These are phyloP conservation scores for Cudoniella acicularis DNA, from an alignment of 495 filamentous ascomycete genomes.

Conservation along the genomic window DNA sequence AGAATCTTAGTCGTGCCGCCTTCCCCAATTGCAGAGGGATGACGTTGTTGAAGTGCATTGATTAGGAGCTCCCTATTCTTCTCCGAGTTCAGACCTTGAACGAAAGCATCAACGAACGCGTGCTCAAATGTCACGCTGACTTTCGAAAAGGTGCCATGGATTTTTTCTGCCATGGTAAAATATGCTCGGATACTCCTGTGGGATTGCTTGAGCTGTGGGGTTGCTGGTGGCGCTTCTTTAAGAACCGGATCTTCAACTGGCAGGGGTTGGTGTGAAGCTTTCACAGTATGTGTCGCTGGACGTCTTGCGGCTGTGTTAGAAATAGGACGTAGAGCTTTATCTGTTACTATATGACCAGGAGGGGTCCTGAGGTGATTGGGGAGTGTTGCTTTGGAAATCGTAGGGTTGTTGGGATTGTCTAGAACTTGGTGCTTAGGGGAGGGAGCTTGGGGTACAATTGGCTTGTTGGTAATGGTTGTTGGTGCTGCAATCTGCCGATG, in stretches of 20 bases:
- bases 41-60: conserved; percentile 2
- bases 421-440: too few relatives aligned
- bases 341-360: too few relatives aligned
- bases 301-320: too few relatives aligned
- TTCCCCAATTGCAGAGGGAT: conserved; percentile 5
- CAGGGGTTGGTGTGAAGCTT: background rate
- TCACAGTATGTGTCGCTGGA: too few relatives aligned
- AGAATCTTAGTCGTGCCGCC: conserved; percentile 16
- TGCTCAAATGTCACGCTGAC: background rate
- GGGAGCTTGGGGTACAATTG: too few relatives aligned
- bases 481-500: too few relatives aligned
- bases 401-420: too few relatives aligned
- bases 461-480: too few relatives aligned
- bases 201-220: conserved; percentile 4
- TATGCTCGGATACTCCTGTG: background rate
- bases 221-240: background rate
- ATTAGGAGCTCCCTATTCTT: conserved; percentile 6
- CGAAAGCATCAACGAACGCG: conserved; percentile 16
- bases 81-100: conserved; percentile 8
- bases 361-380: too few relatives aligned
- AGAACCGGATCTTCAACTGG: background rate
- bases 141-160: background rate
- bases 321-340: too few relatives aligned
- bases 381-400: too few relatives aligned
- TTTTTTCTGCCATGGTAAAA: background rate